These are phyloP conservation scores for Chlorella sp. DNA, from an alignment of 139 green algal species.

Conservation along the genomic window DNA sequence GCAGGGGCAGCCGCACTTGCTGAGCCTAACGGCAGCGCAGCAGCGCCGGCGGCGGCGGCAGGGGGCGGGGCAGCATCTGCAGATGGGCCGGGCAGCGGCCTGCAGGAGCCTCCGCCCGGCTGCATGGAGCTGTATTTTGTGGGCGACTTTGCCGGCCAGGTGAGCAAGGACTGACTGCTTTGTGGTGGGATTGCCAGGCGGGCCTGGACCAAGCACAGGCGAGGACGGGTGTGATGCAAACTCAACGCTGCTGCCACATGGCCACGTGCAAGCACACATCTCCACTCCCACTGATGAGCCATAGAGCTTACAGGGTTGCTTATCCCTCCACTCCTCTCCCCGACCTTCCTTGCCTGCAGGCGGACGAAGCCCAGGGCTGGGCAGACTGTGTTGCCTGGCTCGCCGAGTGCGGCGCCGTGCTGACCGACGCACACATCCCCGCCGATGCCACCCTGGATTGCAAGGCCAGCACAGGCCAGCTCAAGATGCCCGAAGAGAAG, in stretches of 20 bases:
- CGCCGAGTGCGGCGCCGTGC: constrained; percentile 46
- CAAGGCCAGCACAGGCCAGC: constrained; percentile 34
- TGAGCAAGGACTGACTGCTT: not conserved
- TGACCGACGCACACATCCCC: not conserved
- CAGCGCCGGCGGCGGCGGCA: not conserved
- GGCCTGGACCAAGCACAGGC: too few relatives aligned
- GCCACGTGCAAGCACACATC: too few relatives aligned
- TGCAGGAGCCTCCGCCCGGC: constrained; percentile 56
- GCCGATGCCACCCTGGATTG: constrained; percentile 24
- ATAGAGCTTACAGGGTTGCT: too few relatives aligned
- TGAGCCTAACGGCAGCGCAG: not conserved
- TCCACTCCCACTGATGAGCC: too few relatives aligned
- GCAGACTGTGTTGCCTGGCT: constrained; percentile 30
- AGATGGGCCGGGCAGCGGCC: constrained; percentile 6
- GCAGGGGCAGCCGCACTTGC: not conserved
- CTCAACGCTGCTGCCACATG: too few relatives aligned
- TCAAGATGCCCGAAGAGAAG: constrained; percentile 46
- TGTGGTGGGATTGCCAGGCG: not conserved
- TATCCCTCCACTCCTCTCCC: not conserved
- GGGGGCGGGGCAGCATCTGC: not conserved
- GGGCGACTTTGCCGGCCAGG: constrained; percentile 24
- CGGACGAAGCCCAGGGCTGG: not conserved
- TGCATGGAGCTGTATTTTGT: constrained; percentile 47
- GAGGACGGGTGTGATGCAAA: too few relatives aligned
- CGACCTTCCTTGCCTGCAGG: not conserved